Evolutionary conservation across 257 asterid genomes (phyloP).

Genomic region (Capsicum rhomboideum): DNA sequence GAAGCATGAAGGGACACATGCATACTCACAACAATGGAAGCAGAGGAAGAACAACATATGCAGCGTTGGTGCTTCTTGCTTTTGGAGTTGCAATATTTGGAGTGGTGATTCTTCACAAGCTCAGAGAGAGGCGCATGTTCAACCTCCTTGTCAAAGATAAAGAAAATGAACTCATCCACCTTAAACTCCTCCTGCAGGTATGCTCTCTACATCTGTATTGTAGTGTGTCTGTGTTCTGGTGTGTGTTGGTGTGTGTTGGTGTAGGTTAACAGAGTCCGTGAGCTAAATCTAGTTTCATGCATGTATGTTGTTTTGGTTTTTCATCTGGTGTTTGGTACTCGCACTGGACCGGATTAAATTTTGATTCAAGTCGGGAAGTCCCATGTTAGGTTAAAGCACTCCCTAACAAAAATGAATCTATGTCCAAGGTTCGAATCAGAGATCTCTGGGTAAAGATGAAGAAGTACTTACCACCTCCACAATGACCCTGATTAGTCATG

Average conservation of each 20-base stretch:
- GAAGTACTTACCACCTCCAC: not conserved
- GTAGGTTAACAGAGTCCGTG: not conserved
- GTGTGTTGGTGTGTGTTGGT: not conserved
- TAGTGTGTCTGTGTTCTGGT: not conserved
- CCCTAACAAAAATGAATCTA: not conserved
- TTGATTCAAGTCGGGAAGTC: too few relatives aligned
- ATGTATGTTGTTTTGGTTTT: not conserved
- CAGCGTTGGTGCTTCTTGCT: constrained; percentile 33
- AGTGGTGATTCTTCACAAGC: constrained; percentile 39
- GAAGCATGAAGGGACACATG: constrained; percentile 9
- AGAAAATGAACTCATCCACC: constrained; percentile 35
- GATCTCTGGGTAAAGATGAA: not conserved
- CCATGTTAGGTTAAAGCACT: not conserved
- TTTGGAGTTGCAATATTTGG: constrained; percentile 51
- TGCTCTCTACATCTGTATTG: not conserved
- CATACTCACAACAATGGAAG: constrained; percentile 12
- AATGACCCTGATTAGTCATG: not conserved
- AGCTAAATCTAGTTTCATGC: not conserved
- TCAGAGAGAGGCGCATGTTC: constrained; percentile 41
- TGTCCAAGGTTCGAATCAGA: not conserved
- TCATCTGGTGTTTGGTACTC: too few relatives aligned
- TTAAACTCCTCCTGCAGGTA: constrained; percentile 61
- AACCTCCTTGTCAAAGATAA: constrained; percentile 34
- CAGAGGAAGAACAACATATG: constrained; percentile 29
- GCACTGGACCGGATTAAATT: not conserved